phyloP scores from a whole-genome alignment of 1,284 basidiomycete genomes.

The Pseudozyma sp. region DNA sequence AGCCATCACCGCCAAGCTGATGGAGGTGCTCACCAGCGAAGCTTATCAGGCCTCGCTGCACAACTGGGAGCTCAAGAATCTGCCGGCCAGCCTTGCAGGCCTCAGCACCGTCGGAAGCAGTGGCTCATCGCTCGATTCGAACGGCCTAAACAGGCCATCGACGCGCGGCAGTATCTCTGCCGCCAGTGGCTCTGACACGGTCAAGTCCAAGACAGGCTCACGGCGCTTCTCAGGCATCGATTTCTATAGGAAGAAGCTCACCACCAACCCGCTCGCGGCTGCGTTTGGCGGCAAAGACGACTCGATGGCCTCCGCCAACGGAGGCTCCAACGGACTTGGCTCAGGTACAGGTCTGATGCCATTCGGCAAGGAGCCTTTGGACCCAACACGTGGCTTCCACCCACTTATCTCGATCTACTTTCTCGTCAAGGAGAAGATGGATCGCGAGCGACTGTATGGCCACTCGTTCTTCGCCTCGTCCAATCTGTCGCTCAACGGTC shows the following conservation, averaged over 20 bases:
- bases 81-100: slow-evolving; percentile 37
- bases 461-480: slow-evolving; percentile 93
- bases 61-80: slow-evolving; percentile 77
- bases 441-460: slow-evolving; percentile 91
- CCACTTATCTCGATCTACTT: slow-evolving; percentile 96
- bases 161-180: slow-evolving; percentile 32
- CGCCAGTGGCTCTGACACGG: slow-evolving; percentile 25
- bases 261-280: slow-evolving; percentile 49
- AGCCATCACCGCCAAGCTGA: slow-evolving; percentile 82
- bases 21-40: slow-evolving; percentile 82
- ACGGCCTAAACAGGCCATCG: slow-evolving; percentile 33
- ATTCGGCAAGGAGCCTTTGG: slow-evolving; percentile 71
- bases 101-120: slow-evolving; percentile 66
- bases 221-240: slow-evolving; percentile 89
- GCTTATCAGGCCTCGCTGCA: slow-evolving; percentile 79
- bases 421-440: slow-evolving; percentile 92
- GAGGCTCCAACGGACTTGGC: slow-evolving; percentile 43
- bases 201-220: slow-evolving; percentile 57
- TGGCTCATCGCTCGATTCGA: slow-evolving; percentile 39
- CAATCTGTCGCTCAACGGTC: slow-evolving; percentile 74
- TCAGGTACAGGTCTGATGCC: slow-evolving; percentile 44
- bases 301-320: slow-evolving; percentile 22
- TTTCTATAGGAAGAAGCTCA: slow-evolving; percentile 88
- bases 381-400: slow-evolving; percentile 93
- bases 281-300: slow-evolving; percentile 53